Conservation (phyloP, 1,284 basidiomycete genomes). For the Cutaneotrichosporon sp. region DNA sequence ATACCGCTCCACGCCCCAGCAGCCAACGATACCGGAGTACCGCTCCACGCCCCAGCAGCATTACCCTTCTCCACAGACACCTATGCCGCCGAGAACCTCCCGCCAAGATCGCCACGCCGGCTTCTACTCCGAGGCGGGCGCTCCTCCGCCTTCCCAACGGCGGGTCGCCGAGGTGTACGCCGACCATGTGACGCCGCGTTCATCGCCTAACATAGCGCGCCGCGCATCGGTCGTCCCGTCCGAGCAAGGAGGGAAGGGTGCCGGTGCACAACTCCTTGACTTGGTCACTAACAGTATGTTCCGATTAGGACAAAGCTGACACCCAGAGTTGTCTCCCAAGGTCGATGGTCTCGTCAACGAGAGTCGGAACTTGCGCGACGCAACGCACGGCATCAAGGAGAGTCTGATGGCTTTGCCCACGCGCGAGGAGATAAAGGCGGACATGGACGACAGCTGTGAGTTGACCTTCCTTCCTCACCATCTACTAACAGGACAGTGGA, state of each 20-base stretch:
- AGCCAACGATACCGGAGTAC: not conserved
- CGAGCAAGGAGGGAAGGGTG: not conserved
- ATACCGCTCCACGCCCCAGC: not conserved
- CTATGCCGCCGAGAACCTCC: not conserved
- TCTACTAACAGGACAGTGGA: not conserved
- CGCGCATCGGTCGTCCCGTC: not conserved
- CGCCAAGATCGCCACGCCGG: not conserved
- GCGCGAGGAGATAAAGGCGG: conserved; percentile 36
- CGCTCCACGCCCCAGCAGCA: not conserved
- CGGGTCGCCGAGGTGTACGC: not conserved
- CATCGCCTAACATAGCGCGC: not conserved
- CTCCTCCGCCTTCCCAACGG: not conserved
- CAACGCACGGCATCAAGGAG: conserved; percentile 33
- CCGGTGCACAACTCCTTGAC: not conserved
- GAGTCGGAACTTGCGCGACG: conserved; percentile 28
- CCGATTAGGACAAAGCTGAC: not conserved
- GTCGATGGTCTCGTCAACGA: not conserved
- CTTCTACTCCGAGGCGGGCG: not conserved
- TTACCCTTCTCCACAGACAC: not conserved
- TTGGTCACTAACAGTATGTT: not conserved
- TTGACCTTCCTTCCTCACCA: not conserved
- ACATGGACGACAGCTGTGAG: conserved; percentile 33
- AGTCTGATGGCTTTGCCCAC: conserved; percentile 34
- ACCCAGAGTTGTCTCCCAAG: conserved; percentile 13
- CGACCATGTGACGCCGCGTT: not conserved